Conservation (phyloP, 345 rosid species). For the Xanthoceras sorbifolium region DNA sequence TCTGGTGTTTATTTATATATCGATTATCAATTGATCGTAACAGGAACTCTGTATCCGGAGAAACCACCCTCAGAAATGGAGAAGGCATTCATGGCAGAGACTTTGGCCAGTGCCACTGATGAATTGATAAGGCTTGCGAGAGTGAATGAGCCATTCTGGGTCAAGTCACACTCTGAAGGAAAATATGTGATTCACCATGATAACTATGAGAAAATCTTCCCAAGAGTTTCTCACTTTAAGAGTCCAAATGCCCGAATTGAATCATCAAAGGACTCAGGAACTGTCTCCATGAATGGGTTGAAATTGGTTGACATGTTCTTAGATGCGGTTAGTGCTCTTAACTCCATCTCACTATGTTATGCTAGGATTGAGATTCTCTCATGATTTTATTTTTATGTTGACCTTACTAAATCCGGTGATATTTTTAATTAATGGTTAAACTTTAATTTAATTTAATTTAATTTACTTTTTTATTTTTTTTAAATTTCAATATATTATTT, state of each 20-base stretch:
- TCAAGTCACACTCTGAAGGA: conserved; percentile 34
- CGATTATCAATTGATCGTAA: too few relatives aligned
- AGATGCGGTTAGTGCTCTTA: conserved; percentile 46
- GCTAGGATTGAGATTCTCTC: too few relatives aligned
- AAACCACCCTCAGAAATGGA: conserved; percentile 32
- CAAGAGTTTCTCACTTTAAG: conserved; percentile 30
- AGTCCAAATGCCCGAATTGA: conserved; percentile 47
- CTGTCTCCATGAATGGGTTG: conserved; percentile 44
- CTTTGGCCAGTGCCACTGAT: conserved; percentile 49
- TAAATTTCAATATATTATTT: too few relatives aligned
- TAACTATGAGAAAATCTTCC: conserved; percentile 43
- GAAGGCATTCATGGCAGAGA: conserved; percentile 36
- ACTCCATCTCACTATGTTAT: too few relatives aligned
- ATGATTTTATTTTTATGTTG: too few relatives aligned
- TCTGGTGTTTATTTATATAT: too few relatives aligned
- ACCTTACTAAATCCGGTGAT: too few relatives aligned
- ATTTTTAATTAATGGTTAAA: too few relatives aligned
- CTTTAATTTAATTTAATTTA: too few relatives aligned
- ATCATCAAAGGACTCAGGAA: conserved; percentile 54
- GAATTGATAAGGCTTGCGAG: conserved; percentile 51
- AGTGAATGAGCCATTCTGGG: conserved; percentile 58
- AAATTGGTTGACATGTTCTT: conserved; percentile 48
- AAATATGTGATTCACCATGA: conserved; percentile 38
- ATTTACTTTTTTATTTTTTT: too few relatives aligned
- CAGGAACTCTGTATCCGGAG: not conserved